These are phyloP conservation scores for Puccinia polysora DNA, from an alignment of 1,284 basidiomycete species.

Conservation along the genomic window DNA sequence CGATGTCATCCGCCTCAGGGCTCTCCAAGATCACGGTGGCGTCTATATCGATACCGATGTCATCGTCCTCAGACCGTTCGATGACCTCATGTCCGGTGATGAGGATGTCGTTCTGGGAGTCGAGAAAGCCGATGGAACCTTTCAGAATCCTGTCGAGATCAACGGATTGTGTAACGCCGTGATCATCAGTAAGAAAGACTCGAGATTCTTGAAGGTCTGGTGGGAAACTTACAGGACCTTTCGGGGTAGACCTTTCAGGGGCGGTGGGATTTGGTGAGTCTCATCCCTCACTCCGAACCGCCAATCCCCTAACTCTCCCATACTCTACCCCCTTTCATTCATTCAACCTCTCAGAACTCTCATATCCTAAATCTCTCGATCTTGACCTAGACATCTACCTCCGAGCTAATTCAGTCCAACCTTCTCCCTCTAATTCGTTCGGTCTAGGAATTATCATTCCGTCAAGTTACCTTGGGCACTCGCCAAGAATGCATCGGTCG, in stretches of 20 bases:
- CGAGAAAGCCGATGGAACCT: constrained; percentile 39
- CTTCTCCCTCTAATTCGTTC: neutral
- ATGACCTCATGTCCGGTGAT: constrained; percentile 24
- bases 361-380: too few species aligned
- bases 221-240: constrained; percentile 38
- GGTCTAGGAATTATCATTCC: constrained; percentile 35
- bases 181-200: constrained; percentile 28
- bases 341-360: too few species aligned
- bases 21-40: constrained; percentile 22
- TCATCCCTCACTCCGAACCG: too few species aligned
- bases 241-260: constrained; percentile 31
- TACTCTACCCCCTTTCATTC: too few species aligned
- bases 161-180: constrained; percentile 41
- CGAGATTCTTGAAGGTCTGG: constrained; percentile 24
- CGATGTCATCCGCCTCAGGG: constrained; percentile 30
- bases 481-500: constrained; percentile 25
- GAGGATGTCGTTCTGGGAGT: constrained; percentile 37
- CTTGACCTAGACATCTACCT: too few species aligned
- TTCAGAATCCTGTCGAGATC: constrained; percentile 15
- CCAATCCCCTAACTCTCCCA: too few species aligned
- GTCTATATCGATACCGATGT: constrained; percentile 41
- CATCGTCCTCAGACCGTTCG: constrained; percentile 27
- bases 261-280: constrained; percentile 35
- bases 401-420: too few species aligned
- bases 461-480: constrained; percentile 34